A percentile compares a stretch with the other conserved stretches of the same genome.
Evolutionary conservation across 441 rosid genomes (phyloP).

Genomic region (Hura crepitans): DNA sequence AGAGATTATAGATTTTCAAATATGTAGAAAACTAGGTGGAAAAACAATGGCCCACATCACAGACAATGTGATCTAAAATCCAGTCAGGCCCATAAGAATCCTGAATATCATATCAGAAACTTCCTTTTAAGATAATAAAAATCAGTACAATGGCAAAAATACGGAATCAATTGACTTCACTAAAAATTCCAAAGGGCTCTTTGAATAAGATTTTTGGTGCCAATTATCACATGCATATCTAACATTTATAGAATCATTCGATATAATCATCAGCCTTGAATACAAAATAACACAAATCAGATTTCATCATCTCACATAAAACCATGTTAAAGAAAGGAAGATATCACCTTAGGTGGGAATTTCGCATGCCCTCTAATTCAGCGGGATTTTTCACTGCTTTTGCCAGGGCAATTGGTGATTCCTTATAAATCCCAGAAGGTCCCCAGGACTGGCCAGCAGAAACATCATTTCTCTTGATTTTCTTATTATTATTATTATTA

Average conservation of each 20-base stretch:
- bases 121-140: background rate
- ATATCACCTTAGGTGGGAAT: slow-evolving; percentile 76
- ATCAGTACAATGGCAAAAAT: background rate
- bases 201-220: background rate
- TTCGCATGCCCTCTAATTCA: slow-evolving; percentile 84
- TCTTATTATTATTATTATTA: slow-evolving; percentile 31
- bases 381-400: slow-evolving; percentile 85
- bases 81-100: no score
- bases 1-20: background rate
- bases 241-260: background rate
- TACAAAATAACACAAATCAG: background rate
- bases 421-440: slow-evolving; percentile 57
- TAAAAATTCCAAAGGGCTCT: slow-evolving; percentile 2
- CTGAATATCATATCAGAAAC: background rate
- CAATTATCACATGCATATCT: background rate
- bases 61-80: background rate
- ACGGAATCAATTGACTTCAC: background rate
- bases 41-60: background rate
- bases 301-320: background rate
- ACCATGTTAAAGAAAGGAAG: slow-evolving; percentile 11
- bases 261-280: background rate
- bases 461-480: slow-evolving; percentile 27
- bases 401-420: slow-evolving; percentile 71
- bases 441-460: slow-evolving; percentile 39
- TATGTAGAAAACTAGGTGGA: background rate